Evolutionary conservation across 805 yeast genomes (phyloP), one percentile per base, ranked within the genome.

Genomic region (Zygotorulaspora chibaensis): DNA sequence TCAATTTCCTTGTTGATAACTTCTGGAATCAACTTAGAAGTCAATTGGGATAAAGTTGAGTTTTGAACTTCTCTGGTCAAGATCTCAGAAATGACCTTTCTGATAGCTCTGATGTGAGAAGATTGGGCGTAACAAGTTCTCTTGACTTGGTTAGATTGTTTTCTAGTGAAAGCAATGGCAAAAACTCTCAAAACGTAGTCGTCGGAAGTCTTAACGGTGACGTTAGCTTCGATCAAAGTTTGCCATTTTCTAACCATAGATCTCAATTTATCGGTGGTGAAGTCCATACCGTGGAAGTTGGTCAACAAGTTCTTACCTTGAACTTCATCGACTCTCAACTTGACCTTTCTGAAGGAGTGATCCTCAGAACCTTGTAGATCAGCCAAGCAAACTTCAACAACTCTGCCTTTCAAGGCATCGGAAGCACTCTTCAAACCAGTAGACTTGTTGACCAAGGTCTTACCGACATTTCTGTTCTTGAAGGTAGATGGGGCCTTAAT

Each of bases 201-300:
- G 71, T 90, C 98, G 61, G 96, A 72, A 69, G 98, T 90, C 86
- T 90, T 90, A 69, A 89, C 97, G 64, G 98, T 89, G 66, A 90
- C 97, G 73, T 88, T 87, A 69, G 96, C 95, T 81, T 90, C 98
- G 65, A 90, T 95, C 75, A 91, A 80, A 59, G 96, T 83, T 81
- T 90, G 98, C 97, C 97, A 91, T 77, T 91, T 90, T 84, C 97
- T 88, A 58, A 90, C 97, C 74, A 91, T 81, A 50, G 97, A 90
- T 80, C 95, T 87, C 72, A 91, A 80, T 81, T 91, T 91, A 80
- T 90, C 97, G 60, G 95, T 80, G 69, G 98, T 90, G 84, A 91
- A 90, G 80, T 89, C 95, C 76, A 91, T 76, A 69, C 98, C 98
- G 82, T 90, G 97, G 95, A 90, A 91, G 95, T 91, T 91, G 81